Percentiles rank a stretch among this genome's conserved stretches.
phyloP scores from a whole-genome alignment of 139 green algal species.

The Chlamydomonas applanata region DNA sequence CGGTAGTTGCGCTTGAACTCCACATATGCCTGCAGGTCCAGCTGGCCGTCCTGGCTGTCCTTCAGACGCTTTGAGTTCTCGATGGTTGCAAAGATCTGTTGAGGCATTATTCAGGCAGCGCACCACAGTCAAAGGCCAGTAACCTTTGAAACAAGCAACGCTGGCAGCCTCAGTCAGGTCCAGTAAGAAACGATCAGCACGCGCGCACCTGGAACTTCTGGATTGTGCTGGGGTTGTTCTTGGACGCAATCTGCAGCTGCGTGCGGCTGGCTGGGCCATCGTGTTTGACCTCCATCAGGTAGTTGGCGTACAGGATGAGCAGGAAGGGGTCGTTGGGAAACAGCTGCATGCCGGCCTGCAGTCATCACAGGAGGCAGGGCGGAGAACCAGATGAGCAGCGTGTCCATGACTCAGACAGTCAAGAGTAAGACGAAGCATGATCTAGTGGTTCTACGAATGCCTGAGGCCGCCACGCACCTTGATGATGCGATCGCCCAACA shows the following conservation, averaged over 20 bases:
- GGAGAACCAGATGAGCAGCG: not conserved
- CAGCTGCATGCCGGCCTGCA: conserved; percentile 25
- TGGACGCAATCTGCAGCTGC: conserved; percentile 44
- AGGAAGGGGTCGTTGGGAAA: conserved; percentile 19
- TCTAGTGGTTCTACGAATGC: not conserved
- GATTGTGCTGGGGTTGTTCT: conserved; percentile 22
- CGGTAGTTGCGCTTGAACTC: conserved; percentile 36
- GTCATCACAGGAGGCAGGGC: conserved; percentile 1
- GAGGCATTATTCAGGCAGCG: too few relatives aligned
- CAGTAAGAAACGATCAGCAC: not conserved
- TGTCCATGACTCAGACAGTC: conserved; percentile 1
- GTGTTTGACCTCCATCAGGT: conserved; percentile 33
- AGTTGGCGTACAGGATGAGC: conserved; percentile 36
- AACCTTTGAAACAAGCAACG: not conserved
- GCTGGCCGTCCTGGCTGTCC: conserved; percentile 24
- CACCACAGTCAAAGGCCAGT: too few relatives aligned
- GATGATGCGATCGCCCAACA: conserved; percentile 21
- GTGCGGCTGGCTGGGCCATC: conserved; percentile 34
- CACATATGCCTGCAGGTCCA: conserved; percentile 37
- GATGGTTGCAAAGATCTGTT: conserved; percentile 23
- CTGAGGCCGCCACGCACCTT: conserved; percentile 17
- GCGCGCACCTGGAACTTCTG: conserved; percentile 29
- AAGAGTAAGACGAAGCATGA: not conserved
- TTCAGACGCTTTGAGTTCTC: conserved; percentile 24
- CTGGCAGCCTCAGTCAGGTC: too few relatives aligned